Evolutionary conservation across 2,329 filamentous ascomycete species (phyloP).

Genomic region (Diaporthe velutina): DNA sequence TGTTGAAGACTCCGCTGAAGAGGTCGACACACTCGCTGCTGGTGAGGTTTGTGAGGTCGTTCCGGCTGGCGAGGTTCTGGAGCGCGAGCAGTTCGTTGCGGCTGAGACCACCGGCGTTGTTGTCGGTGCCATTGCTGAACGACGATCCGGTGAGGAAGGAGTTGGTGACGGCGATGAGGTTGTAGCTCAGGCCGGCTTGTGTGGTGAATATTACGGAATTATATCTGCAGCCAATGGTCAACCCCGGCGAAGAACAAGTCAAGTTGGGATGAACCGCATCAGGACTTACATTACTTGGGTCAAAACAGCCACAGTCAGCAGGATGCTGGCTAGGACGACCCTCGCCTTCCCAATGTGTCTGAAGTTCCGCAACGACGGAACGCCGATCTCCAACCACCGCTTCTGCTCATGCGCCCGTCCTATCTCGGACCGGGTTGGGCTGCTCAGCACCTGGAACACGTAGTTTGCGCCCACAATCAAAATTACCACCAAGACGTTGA

Average conservation of each 20-base stretch:
- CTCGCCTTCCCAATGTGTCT: slow-evolving; percentile 56
- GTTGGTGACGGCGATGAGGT: slow-evolving; percentile 51
- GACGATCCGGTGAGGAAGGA: slow-evolving; percentile 53
- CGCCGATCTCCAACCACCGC: slow-evolving; percentile 66
- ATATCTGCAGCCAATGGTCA: slow-evolving; percentile 53
- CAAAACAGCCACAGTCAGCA: slow-evolving; percentile 57
- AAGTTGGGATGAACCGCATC: background rate
- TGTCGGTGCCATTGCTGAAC: slow-evolving; percentile 51
- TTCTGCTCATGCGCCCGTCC: slow-evolving; percentile 58
- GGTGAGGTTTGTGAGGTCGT: slow-evolving; percentile 49
- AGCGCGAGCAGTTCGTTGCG: slow-evolving; percentile 51
- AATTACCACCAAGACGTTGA: slow-evolving; percentile 58
- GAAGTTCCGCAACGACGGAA: slow-evolving; percentile 66
- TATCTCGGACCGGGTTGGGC: slow-evolving; percentile 65
- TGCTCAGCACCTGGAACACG: slow-evolving; percentile 65
- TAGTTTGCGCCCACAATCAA: slow-evolving; percentile 66
- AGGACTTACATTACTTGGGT: slow-evolving; percentile 63
- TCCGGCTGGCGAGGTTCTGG: slow-evolving; percentile 49
- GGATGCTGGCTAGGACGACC: slow-evolving; percentile 52
- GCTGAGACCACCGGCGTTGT: slow-evolving; percentile 52
- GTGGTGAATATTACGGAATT: slow-evolving; percentile 64
- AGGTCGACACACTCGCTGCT: slow-evolving; percentile 48
- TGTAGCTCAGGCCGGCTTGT: slow-evolving; percentile 50
- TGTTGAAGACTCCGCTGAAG: slow-evolving; percentile 50
- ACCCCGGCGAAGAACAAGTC: background rate